Base-by-base conservation (phyloP, 179 eudicot genomes). In the Patellifolia procumbens region DNA sequence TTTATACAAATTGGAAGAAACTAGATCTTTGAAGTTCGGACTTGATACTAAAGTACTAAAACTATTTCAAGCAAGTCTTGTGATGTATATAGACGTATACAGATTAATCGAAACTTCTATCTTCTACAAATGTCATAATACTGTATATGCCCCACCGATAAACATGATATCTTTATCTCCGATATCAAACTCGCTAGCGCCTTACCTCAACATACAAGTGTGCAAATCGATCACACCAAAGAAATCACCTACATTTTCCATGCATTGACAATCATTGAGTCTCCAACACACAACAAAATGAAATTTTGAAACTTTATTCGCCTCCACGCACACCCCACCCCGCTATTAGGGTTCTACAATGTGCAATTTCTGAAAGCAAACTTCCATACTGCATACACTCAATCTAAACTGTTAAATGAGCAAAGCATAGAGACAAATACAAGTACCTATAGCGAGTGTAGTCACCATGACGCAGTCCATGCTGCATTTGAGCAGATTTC, bases 401-500 rank as follows among this genome's bases (percentile, higher is more conserved):
- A 60, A 62, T 48, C 29, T 29, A 31, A 16, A 13, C 13, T 26
- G 32, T 16, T 28, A 1, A 13, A 45, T 12, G 11, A 19, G 39
- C 43, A 63, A 75, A 37, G 8, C 22, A 70, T 15, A 63, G 5
- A 37, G 22, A 70, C 2, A n/a, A 28, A 6, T 22, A 55, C 63
- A 62, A 24, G 24, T 80, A 94, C 98, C 98, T 76, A 81, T 92
- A 94, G 42, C 97, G 93, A 59, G 97, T 87, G 70, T 94, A 94
- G 46, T 94, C 98, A 74, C 98, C 94, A 59, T 89, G 90, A 29
- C 98, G 94, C 69, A 94, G 78, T 46, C 98, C 98, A 79, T 94
- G 98, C 88, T 94, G 97, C 97, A 92, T 92, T 83, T 94, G 98
- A 65, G 98, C 89, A 55, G 97, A 91, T 87, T 93, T 95, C 88